Conservation (phyloP, 371 early-diverging fungal species). For the Paraphysoderma sedebokerense region DNA sequence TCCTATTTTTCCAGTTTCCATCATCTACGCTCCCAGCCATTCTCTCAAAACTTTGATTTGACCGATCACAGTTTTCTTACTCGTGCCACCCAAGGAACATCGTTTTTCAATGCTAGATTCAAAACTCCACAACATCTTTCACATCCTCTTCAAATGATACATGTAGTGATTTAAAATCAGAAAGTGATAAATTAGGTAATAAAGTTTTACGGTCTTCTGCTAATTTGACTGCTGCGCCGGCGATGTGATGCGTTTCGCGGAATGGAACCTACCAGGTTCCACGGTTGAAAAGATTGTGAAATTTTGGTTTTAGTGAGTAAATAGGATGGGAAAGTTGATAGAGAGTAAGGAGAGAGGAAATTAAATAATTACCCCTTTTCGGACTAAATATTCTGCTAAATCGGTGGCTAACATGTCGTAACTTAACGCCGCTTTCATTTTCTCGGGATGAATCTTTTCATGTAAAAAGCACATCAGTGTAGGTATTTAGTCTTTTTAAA, state of each 20-base stretch:
- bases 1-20: no score
- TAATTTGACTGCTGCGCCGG: conserved; percentile 82
- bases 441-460: conserved; percentile 42
- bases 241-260: conserved; percentile 94
- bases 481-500: background rate
- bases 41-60: conserved; percentile 1
- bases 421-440: conserved; percentile 56
- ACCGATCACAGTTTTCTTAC: background rate
- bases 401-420: conserved; percentile 94
- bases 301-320: no score
- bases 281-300: no score
- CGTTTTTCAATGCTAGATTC: conserved; percentile 5
- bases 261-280: no score
- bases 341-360: no score
- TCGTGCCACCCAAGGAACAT: conserved; percentile 5
- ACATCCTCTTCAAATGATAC: conserved; percentile 1
- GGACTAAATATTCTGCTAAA: conserved; percentile 89
- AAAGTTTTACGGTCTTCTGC: conserved; percentile 64
- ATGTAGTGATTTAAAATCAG: conserved; percentile 68
- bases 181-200: conserved; percentile 48
- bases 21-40: no score
- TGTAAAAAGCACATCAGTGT: background rate
- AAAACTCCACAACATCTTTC: background rate
- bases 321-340: no score
- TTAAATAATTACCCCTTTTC: no score